Evolutionary conservation across 192 early-diverging fungal species (phyloP), one percentile per base, ranked within the genome.

Genomic region (Mortierella claussenii): DNA sequence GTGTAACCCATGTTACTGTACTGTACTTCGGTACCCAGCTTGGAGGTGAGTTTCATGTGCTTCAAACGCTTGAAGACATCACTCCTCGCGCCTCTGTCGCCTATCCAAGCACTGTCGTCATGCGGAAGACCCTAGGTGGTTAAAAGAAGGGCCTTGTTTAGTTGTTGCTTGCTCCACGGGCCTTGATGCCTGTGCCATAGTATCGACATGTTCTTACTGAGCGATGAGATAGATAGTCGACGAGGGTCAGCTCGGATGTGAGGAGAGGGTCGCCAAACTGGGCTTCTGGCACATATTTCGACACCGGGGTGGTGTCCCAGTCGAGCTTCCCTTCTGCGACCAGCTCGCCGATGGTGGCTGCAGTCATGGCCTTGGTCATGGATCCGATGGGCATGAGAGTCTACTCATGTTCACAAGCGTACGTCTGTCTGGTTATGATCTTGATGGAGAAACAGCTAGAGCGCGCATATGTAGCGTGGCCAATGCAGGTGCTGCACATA

Each of bases 321-420:
- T 69, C 58, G 7, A 69, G 7, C 37, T 60, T 60, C 31, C 67
- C 67, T n/a, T 60, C 67, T 15, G 67, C 58, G 20, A 69, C 67
- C 32, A 69, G 26, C 28, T 69, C 57, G 1, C 58, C 67, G 15
- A 69, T 54, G 4, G 51, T 7, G 1, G 57, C 46, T 24, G 67
- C 49, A 17, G 67, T 69, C 13, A 69, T 46, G 12, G 65, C 44
- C 65, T 67, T 67, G 4, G 65, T 67, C n/a, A 57, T 21, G 12
- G 65, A 67, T 24, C 45, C 65, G 31, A 67, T 67, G 32, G 63
- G 63, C 63, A 48, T 48, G 4, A 65, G 27, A 10, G 63, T 65
- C 63, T 65, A 55, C n/a, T n/a, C n/a, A n/a, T n/a, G n/a, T n/a
- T n/a, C n/a, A n/a, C n/a, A n/a, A n/a, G n/a, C n/a, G n/a, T n/a